Base-by-base conservation (phyloP, 768 basidiomycete genomes). In the Asterophora parasitica region DNA sequence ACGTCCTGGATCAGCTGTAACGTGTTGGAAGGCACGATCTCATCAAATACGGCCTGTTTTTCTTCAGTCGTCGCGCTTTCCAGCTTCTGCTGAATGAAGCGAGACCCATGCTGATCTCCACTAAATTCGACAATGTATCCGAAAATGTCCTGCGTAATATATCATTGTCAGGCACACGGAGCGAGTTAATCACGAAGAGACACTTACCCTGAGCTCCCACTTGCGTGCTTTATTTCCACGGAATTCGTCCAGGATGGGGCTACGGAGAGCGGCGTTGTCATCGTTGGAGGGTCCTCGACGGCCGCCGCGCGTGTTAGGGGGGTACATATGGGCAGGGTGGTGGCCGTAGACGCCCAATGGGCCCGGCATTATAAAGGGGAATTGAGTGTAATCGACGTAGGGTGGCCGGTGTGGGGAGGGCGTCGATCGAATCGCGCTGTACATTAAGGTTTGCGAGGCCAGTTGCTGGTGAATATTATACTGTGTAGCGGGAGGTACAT, bases 41-140 rank as follows among this genome's bases (percentile, higher is more conserved):
- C 95, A 41, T 88, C 82, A 52, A 92, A 96, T 31, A 95, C 75
- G 28, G 72, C 63, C 55, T 88, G 80, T 62, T 82, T 85, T 58
- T 92, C 92, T 50, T 91, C 90, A 32, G 74, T 73, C n/a, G 79
- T 75, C 4, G 91, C 86, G 2, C 68, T 71, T 62, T 88, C 84
- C 34, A 97, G 73, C 60, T 87, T 85, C 57, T 88, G 83, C 63
- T 98, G 95, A 51, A 99, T 93, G 65, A 97, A 92, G 7, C 95
- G 82, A n/a, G 93, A 96, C n/a, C 93, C 95, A 53, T 94, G 88
- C 61, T 96, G 94, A 65, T 98, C 95, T 11, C 82, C 81, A 49
- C 89, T 85, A 63, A 99, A 99, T 65, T 97, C 95, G 33, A 89
- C 84, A 46, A 95, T 65, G 62, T 88, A 79, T 7, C 90, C 90